Evolutionary conservation across 805 yeast genomes (phyloP).

Genomic region (Starmerella vaccinii): DNA sequence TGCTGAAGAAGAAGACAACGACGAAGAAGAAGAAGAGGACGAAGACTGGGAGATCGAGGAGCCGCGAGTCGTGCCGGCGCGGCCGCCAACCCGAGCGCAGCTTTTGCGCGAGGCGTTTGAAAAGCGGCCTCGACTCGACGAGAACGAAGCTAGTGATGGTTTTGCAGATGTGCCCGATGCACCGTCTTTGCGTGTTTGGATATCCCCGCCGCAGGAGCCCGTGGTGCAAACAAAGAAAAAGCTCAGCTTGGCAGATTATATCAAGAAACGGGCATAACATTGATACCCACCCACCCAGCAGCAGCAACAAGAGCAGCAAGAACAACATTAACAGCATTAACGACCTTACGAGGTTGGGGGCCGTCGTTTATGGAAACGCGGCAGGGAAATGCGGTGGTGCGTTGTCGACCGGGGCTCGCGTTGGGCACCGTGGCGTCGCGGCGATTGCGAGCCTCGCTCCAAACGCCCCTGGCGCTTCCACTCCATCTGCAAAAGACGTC

Average conservation of each 20-base stretch:
- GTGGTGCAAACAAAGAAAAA: constrained; percentile 21
- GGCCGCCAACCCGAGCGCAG: background rate
- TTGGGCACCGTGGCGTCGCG: background rate
- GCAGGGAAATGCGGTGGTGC: too few species aligned
- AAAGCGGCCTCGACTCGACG: background rate
- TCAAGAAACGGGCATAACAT: constrained; percentile 15
- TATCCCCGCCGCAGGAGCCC: constrained; percentile 10
- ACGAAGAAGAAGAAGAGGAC: constrained; percentile 12
- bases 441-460: background rate
- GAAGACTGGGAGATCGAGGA: constrained; percentile 17
- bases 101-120: background rate
- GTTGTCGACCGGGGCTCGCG: too few species aligned
- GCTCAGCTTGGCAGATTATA: constrained; percentile 24
- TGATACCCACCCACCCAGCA: too few species aligned
- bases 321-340: too few species aligned
- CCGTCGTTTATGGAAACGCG: background rate
- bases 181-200: constrained; percentile 16
- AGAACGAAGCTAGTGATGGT: background rate
- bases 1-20: constrained; percentile 1
- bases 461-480: background rate
- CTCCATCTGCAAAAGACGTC: background rate
- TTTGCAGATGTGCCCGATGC: constrained; percentile 6
- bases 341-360: background rate
- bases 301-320: too few species aligned
- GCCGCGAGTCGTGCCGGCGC: background rate